Percentiles rank a stretch among this genome's conserved stretches.
These are phyloP conservation scores for Aquilaria yunnanensis DNA, from an alignment of 345 rosid species.

Conservation along the genomic window DNA sequence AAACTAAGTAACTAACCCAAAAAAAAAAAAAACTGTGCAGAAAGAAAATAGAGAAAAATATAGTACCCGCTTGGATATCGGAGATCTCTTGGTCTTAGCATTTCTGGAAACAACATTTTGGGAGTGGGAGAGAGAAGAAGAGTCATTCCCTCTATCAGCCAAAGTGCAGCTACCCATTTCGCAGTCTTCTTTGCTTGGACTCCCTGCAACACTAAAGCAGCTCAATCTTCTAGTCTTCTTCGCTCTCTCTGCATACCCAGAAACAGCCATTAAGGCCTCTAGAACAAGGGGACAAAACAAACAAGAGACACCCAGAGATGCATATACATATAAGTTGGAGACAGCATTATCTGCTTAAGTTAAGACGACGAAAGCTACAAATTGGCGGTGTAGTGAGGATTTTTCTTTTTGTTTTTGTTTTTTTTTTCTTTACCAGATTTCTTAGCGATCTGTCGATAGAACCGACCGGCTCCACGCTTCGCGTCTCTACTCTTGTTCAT, in stretches of 20 bases:
- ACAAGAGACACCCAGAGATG: constrained; percentile 12
- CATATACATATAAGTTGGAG: constrained; percentile 13
- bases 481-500: constrained; percentile 61
- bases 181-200: constrained; percentile 23
- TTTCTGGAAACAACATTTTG: constrained; percentile 4
- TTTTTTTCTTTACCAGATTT: constrained; percentile 16
- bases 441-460: constrained; percentile 7
- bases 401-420: not conserved
- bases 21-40: too few species aligned
- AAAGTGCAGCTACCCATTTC: constrained; percentile 33
- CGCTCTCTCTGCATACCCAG: constrained; percentile 34
- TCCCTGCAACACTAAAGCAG: constrained; percentile 31
- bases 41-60: not conserved
- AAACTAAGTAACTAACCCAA: too few species aligned
- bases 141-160: constrained; percentile 24
- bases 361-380: constrained; percentile 30
- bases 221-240: constrained; percentile 50
- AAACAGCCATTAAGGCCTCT: constrained; percentile 17
- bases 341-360: constrained; percentile 6
- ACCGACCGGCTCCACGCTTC: constrained; percentile 55
- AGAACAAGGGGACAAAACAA: constrained; percentile 13
- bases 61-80: constrained; percentile 45
- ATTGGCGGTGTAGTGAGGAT: not conserved
- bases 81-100: constrained; percentile 30
- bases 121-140: constrained; percentile 14